A percentile compares a stretch with the other conserved stretches of the same genome.
phyloP scores from a whole-genome alignment of 1,284 basidiomycete genomes.

The Rhodotorula sp. region DNA sequence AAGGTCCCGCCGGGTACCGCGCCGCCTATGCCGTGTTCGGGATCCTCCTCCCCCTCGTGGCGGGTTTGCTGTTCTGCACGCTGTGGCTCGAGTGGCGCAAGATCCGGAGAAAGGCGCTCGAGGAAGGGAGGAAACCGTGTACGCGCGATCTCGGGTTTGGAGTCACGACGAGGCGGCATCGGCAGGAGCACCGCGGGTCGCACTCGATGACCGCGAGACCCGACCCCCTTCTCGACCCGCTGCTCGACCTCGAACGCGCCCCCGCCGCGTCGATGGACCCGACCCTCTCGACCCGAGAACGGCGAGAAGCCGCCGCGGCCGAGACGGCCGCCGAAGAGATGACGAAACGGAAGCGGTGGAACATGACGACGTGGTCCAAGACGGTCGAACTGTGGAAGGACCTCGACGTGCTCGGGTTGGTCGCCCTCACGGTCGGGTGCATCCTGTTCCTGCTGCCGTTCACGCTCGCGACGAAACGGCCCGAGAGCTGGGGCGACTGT shows the following conservation, averaged over 20 bases:
- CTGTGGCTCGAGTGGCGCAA: slow-evolving; percentile 37
- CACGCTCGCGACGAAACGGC: slow-evolving; percentile 40
- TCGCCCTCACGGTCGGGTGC: slow-evolving; percentile 42
- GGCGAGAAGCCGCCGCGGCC: slow-evolving; percentile 10
- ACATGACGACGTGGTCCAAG: slow-evolving; percentile 28
- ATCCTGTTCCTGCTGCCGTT: slow-evolving; percentile 43
- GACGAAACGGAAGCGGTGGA: slow-evolving; percentile 27
- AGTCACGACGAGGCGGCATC: slow-evolving; percentile 17
- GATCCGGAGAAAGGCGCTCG: slow-evolving; percentile 19
- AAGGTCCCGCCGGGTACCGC: slow-evolving; percentile 45
- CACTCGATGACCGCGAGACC: background rate
- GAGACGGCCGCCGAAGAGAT: slow-evolving; percentile 25
- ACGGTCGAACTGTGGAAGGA: slow-evolving; percentile 35
- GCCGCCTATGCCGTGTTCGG: slow-evolving; percentile 44
- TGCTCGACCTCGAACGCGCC: background rate
- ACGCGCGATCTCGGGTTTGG: slow-evolving; percentile 28
- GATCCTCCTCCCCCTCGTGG: slow-evolving; percentile 44
- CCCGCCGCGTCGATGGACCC: background rate
- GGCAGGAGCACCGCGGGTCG: background rate
- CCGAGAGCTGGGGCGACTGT: slow-evolving; percentile 42
- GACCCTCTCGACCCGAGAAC: slow-evolving; percentile 3
- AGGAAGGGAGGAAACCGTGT: slow-evolving; percentile 16
- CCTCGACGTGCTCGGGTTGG: slow-evolving; percentile 44
- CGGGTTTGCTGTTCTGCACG: slow-evolving; percentile 37
- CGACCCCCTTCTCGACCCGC: background rate